Conservation (phyloP, 495 filamentous ascomycete genomes). For the Aspergillus leporis region DNA sequence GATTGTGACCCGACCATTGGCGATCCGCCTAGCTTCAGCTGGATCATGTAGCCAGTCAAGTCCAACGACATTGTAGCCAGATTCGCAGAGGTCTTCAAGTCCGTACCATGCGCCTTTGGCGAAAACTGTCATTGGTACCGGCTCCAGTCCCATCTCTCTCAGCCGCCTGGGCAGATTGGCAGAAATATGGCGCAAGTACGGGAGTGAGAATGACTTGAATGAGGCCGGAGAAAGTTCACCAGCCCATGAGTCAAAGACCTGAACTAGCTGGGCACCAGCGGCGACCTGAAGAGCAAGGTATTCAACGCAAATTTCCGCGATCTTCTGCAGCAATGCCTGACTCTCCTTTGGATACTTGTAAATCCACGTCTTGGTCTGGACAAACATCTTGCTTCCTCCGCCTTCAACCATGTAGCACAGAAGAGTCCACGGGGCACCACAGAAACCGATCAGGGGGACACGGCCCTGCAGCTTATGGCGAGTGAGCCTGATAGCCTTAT, state of each 20-base stretch:
- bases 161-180: slow-evolving; percentile 70
- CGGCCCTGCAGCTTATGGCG: slow-evolving; percentile 82
- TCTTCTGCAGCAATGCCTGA: slow-evolving; percentile 82
- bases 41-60: slow-evolving; percentile 95
- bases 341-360: slow-evolving; percentile 83
- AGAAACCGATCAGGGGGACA: slow-evolving; percentile 96
- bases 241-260: slow-evolving; percentile 99
- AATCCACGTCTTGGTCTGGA: slow-evolving; percentile 90
- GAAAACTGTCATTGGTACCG: slow-evolving; percentile 97
- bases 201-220: slow-evolving; percentile 81
- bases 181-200: slow-evolving; percentile 83
- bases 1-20: slow-evolving; percentile 72
- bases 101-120: slow-evolving; percentile 99
- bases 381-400: slow-evolving; percentile 90
- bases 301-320: slow-evolving; percentile 88
- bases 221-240: slow-evolving; percentile 83
- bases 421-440: slow-evolving; percentile 94
- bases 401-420: slow-evolving; percentile 99
- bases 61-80: slow-evolving; percentile 90
- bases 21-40: slow-evolving; percentile 74
- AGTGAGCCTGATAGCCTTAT: slow-evolving; percentile 90
- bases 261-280: slow-evolving; percentile 87
- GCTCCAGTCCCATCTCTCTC: slow-evolving; percentile 68
- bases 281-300: slow-evolving; percentile 89
- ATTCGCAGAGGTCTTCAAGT: slow-evolving; percentile 79